Conservation (phyloP, 345 rosid species). For the Lagerstroemia speciosa region DNA sequence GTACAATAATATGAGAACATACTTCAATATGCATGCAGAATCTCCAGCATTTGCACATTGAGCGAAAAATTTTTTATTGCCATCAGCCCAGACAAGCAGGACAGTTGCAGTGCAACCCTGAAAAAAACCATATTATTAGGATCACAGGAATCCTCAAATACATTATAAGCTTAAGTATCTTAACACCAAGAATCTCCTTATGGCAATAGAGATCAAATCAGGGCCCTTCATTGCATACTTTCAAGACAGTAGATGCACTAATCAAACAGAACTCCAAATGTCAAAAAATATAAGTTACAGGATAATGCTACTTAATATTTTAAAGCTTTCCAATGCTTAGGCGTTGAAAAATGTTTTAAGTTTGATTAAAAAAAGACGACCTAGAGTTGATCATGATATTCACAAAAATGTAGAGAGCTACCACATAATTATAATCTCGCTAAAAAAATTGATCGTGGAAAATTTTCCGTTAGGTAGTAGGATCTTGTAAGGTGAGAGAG, state of each 20-base stretch:
- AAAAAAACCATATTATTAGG: constrained; percentile 2
- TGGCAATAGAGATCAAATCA: background rate
- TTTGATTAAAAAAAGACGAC: background rate
- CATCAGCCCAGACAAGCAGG: constrained; percentile 77
- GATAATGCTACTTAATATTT: background rate
- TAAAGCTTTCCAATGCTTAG: background rate
- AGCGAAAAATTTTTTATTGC: constrained; percentile 41
- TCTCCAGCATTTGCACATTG: constrained; percentile 98
- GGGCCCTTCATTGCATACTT: background rate
- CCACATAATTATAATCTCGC: background rate
- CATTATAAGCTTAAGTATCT: background rate
- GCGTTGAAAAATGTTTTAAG: background rate
- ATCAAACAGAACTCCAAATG: background rate
- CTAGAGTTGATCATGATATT: background rate
- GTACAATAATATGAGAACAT: constrained; percentile 24
- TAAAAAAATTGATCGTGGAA: background rate
- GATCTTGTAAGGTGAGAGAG: background rate
- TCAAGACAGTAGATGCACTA: background rate
- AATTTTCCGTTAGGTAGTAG: background rate
- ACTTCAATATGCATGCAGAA: constrained; percentile 80
- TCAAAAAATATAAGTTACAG: background rate
- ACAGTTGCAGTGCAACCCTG: constrained; percentile 97
- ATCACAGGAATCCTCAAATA: background rate
- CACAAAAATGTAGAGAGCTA: background rate
- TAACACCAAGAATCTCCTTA: background rate